phyloP scores from a whole-genome alignment of 2,329 filamentous ascomycete species.

The Fusarium virguliforme region DNA sequence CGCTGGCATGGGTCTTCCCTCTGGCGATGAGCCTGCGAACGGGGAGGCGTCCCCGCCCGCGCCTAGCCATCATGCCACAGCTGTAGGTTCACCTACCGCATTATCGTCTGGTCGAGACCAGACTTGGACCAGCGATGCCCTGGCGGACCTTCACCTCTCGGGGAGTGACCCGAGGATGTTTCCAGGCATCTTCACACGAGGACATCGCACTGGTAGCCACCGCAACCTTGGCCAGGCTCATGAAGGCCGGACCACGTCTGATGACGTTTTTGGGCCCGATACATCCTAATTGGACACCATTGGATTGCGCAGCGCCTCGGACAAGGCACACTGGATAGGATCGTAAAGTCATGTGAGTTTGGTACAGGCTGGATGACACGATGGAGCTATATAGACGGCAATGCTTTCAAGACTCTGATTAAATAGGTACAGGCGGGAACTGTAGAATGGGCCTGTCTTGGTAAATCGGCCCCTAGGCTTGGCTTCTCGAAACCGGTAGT shows the following conservation, averaged over 20 bases:
- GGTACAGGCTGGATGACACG: not conserved
- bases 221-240: constrained; percentile 51
- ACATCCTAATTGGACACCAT: constrained; percentile 5
- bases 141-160: constrained; percentile 65
- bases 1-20: constrained; percentile 1
- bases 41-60: constrained; percentile 34
- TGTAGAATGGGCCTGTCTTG: constrained; percentile 17
- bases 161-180: constrained; percentile 79
- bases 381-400: constrained; percentile 13
- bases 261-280: constrained; percentile 41
- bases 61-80: constrained; percentile 27
- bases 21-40: constrained; percentile 24
- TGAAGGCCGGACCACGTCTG: constrained; percentile 42
- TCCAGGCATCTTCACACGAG: constrained; percentile 76
- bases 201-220: constrained; percentile 61
- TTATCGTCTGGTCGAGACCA: constrained; percentile 52
- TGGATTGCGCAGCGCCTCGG: not conserved
- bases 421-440: not conserved
- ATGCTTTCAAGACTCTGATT: not conserved
- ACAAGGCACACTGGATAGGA: constrained; percentile 11
- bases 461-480: not conserved
- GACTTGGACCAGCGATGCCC: constrained; percentile 58
- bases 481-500: constrained; percentile 1
- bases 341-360: constrained; percentile 8
- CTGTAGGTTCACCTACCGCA: constrained; percentile 44